Evolutionary conservation across 352 stramenopile genomes (phyloP).

Genomic region (Phytopythium litorale): DNA sequence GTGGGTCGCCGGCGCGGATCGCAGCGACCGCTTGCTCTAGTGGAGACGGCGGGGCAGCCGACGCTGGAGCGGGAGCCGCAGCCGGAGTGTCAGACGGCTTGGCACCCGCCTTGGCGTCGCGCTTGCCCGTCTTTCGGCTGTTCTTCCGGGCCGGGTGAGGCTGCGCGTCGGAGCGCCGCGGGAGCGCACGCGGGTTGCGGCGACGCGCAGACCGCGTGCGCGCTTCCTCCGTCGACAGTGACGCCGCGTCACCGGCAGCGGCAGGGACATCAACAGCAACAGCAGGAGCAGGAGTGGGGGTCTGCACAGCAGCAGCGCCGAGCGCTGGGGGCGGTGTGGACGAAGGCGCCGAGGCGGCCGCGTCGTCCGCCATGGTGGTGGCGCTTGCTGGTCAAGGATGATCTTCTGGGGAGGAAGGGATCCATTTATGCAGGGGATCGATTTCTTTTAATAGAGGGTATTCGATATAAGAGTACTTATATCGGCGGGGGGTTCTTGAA

Average conservation of each 20-base stretch:
- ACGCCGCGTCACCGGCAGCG: neutral
- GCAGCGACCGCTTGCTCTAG: conserved; percentile 23
- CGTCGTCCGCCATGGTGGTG: no score
- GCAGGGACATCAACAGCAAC: neutral
- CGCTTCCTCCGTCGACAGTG: neutral
- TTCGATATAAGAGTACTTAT: no score
- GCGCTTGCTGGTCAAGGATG: no score
- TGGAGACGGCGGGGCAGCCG: conserved; percentile 7
- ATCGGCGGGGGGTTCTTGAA: no score
- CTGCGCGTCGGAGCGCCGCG: neutral
- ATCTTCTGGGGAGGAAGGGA: no score
- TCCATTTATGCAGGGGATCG: no score
- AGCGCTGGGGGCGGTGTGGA: no score
- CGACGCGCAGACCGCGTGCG: neutral
- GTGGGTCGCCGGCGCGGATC: conserved; percentile 21
- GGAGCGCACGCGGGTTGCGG: neutral
- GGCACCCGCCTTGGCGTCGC: neutral
- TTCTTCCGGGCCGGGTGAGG: neutral
- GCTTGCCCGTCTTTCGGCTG: neutral
- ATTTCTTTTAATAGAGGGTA: no score
- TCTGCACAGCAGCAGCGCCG: no score
- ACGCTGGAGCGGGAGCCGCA: neutral
- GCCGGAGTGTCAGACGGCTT: neutral
- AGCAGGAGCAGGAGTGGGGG: neutral
- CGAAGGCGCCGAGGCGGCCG: no score